Base-by-base conservation (phyloP, 163 green algal genomes). In the Scenedesmus sp. region DNA sequence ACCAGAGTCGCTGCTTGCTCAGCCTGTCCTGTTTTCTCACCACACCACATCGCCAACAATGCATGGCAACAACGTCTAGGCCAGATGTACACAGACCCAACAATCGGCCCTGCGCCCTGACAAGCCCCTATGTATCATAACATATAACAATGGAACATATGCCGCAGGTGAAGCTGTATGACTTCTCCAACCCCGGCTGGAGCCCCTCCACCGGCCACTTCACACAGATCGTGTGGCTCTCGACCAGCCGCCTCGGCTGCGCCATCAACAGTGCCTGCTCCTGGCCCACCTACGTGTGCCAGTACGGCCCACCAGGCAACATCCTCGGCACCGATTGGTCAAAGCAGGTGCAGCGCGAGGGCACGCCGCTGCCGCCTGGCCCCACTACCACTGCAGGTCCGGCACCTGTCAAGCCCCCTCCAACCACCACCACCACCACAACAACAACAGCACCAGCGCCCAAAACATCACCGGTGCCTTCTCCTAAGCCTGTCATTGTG, bases 151-250 rank as follows among this genome's bases (percentile, higher is more conserved):
- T n/a, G 18, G 7, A 8, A n/a, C 18, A 8, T n/a, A 20, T 52
- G 18, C n/a, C 56, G 10, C n/a, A 94, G 93, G 88, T 95, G 26
- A 84, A 88, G 52, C 46, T 90, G 79, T 96, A 95, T 67, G 62
- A 91, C 87, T 95, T 91, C 82, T 7, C 3, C 60, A 46, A 56
- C 55, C 88, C 87, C 4, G 91, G 83, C n/a, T 95, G 89, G 60
- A 91, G 23, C 89, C 26, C 82, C 3, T 70, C 87, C 18, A 92
- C 91, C 0, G 91, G 91, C 6, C 91, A 94, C 82, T 94, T 92
- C 67, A 90, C 91, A 0, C 82, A 90, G 23, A 0, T 94, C 0
- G 87, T 94, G 59, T 94, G 91, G 91, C 15, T 23, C 0, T 74
- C 59, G 1, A 92, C 91, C 0, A 76, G 57, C 3, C 86, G 79